These are phyloP conservation scores for Beauveria bassiana DNA, from an alignment of 2,329 filamentous ascomycete species.

Conservation along the genomic window DNA sequence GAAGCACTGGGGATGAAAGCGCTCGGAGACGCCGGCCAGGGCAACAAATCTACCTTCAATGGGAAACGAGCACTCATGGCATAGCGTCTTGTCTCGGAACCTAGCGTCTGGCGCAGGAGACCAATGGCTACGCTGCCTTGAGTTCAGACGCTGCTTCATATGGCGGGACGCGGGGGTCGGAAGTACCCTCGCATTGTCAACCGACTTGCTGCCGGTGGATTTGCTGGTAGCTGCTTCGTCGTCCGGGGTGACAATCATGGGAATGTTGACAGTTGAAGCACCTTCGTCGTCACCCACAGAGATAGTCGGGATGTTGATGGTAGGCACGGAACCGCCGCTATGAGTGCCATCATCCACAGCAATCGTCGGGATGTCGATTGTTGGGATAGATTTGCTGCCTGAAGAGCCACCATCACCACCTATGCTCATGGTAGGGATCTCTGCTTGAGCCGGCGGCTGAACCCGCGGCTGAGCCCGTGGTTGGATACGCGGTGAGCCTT, in stretches of 20 bases:
- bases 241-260: constrained; percentile 39
- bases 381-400: constrained; percentile 20
- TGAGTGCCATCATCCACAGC: constrained; percentile 26
- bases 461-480: neutral
- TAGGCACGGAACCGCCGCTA: constrained; percentile 31
- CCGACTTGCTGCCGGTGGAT: constrained; percentile 32
- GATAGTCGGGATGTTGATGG: constrained; percentile 38
- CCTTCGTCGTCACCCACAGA: constrained; percentile 25
- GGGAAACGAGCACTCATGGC: constrained; percentile 73
- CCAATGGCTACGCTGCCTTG: constrained; percentile 47
- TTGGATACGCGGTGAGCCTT: constrained; percentile 29
- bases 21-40: constrained; percentile 60
- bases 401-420: constrained; percentile 19
- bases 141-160: constrained; percentile 27
- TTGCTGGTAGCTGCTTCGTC: constrained; percentile 21
- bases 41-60: constrained; percentile 89
- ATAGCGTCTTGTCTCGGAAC: constrained; percentile 59
- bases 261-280: constrained; percentile 28
- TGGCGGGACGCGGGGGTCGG: constrained; percentile 36
- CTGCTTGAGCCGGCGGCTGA: constrained; percentile 19
- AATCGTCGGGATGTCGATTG: constrained; percentile 44
- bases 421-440: constrained; percentile 30
- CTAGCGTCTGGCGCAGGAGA: constrained; percentile 42
- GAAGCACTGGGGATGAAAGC: constrained; percentile 94
- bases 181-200: constrained; percentile 32